phyloP scores from a whole-genome alignment of 2,329 filamentous ascomycete species.

The Colletotrichum chlorophyti region DNA sequence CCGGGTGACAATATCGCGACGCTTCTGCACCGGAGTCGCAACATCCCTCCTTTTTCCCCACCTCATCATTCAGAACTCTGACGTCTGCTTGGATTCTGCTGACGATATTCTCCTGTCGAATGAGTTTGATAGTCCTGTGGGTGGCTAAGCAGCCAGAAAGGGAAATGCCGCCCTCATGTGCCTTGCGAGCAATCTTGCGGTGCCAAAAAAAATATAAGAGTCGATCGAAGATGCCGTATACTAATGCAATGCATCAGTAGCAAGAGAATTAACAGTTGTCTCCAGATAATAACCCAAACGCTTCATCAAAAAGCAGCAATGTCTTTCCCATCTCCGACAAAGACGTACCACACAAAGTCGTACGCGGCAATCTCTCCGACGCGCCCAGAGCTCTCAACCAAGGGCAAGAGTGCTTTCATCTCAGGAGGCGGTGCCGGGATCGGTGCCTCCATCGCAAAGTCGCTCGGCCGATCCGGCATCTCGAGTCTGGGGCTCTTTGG shows the following conservation, averaged over 20 bases:
- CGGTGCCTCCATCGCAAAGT: constrained; percentile 50
- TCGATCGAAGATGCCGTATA: too few species aligned
- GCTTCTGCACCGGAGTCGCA: too few species aligned
- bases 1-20: too few species aligned
- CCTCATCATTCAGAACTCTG: neutral
- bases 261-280: too few species aligned
- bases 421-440: constrained; percentile 62
- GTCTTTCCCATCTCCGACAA: constrained; percentile 31
- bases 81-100: too few species aligned
- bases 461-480: constrained; percentile 47
- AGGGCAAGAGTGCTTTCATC: constrained; percentile 56
- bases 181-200: too few species aligned
- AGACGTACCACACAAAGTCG: constrained; percentile 24
- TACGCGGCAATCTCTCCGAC: constrained; percentile 37
- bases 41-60: neutral
- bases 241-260: too few species aligned
- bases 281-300: neutral
- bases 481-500: constrained; percentile 57
- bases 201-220: too few species aligned
- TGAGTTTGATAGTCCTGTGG: too few species aligned
- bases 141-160: too few species aligned
- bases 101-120: too few species aligned
- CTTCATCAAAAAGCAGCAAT: neutral
- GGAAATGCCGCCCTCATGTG: too few species aligned
- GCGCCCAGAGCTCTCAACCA: constrained; percentile 33